Evolutionary conservation across 2,329 filamentous ascomycete species (phyloP).

Genomic region (Zarea fungicola): DNA sequence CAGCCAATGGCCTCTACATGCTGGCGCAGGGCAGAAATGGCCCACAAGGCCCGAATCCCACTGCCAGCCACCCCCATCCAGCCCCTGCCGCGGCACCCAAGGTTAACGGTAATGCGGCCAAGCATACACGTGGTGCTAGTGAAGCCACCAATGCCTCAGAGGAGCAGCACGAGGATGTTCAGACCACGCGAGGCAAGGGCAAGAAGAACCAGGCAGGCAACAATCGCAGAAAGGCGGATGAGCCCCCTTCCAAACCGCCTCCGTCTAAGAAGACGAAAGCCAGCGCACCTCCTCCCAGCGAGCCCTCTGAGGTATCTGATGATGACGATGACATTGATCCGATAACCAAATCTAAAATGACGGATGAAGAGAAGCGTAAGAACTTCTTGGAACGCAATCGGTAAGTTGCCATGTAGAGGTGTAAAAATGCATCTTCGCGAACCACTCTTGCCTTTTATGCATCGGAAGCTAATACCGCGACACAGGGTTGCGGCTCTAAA

Average conservation of each 20-base stretch:
- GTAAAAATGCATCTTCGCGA: no score
- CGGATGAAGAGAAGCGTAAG: slow-evolving; percentile 95
- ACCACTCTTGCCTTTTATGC: neutral
- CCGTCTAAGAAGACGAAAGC: slow-evolving; percentile 65
- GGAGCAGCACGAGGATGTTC: slow-evolving; percentile 63
- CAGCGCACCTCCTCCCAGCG: slow-evolving; percentile 19
- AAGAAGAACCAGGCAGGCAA: slow-evolving; percentile 61
- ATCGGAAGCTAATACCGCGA: slow-evolving; percentile 20
- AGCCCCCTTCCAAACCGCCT: slow-evolving; percentile 55
- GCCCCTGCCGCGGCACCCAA: slow-evolving; percentile 31
- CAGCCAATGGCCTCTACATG: slow-evolving; percentile 89
- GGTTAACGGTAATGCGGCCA: slow-evolving; percentile 42
- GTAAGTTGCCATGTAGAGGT: slow-evolving; percentile 59
- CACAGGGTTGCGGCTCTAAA: slow-evolving; percentile 88
- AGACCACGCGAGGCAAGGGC: slow-evolving; percentile 60
- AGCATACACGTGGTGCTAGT: slow-evolving; percentile 52
- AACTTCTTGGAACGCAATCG: slow-evolving; percentile 96
- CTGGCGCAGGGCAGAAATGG: slow-evolving; percentile 71
- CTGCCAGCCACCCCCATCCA: slow-evolving; percentile 47
- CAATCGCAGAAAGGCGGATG: slow-evolving; percentile 75
- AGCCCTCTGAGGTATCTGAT: slow-evolving; percentile 39
- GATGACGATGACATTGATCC: slow-evolving; percentile 52
- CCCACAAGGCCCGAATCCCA: slow-evolving; percentile 38
- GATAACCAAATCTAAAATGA: slow-evolving; percentile 74
- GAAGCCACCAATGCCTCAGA: slow-evolving; percentile 70